Percentiles rank a stretch among this genome's conserved stretches.
These are phyloP conservation scores for Aspergillus sp. DNA, from an alignment of 2,329 filamentous ascomycete genomes.

Conservation along the genomic window DNA sequence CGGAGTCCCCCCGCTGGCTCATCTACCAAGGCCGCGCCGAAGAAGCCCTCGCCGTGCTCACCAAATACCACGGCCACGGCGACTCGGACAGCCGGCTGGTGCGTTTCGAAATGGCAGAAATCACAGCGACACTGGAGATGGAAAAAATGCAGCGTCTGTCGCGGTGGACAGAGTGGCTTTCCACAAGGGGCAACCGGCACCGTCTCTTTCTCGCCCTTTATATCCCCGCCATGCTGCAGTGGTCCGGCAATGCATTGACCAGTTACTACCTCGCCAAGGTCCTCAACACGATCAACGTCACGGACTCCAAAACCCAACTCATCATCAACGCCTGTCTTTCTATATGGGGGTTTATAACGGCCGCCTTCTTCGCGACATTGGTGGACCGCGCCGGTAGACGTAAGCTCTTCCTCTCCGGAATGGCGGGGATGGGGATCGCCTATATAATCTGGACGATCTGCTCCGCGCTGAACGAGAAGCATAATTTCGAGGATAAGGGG, in stretches of 20 bases:
- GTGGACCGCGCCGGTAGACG: conserved; percentile 46
- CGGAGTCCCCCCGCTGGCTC: conserved; percentile 11
- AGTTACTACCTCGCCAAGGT: conserved; percentile 59
- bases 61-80: conserved; percentile 6
- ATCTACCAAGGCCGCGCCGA: conserved; percentile 7
- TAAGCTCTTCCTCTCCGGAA: conserved; percentile 43
- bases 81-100: conserved; percentile 18
- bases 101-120: conserved; percentile 28
- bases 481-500: conserved; percentile 1
- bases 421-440: conserved; percentile 14
- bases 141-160: conserved; percentile 19
- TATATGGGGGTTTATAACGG: conserved; percentile 56
- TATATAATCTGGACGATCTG: conserved; percentile 12
- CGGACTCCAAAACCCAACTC: conserved; percentile 47
- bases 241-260: conserved; percentile 32
- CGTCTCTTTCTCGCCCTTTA: conserved; percentile 16
- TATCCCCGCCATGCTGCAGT: conserved; percentile 21
- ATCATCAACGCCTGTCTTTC: conserved; percentile 57
- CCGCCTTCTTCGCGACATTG: conserved; percentile 56
- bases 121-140: conserved; percentile 22
- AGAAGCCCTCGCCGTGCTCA: conserved; percentile 2
- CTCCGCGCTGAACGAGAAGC: conserved; percentile 5
- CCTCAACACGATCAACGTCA: conserved; percentile 53
- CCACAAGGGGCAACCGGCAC: conserved; percentile 13
- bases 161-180: conserved; percentile 14